Evolutionary conservation across 2,329 filamentous ascomycete species (phyloP).

Genomic region (Cladobotryum protrusum): DNA sequence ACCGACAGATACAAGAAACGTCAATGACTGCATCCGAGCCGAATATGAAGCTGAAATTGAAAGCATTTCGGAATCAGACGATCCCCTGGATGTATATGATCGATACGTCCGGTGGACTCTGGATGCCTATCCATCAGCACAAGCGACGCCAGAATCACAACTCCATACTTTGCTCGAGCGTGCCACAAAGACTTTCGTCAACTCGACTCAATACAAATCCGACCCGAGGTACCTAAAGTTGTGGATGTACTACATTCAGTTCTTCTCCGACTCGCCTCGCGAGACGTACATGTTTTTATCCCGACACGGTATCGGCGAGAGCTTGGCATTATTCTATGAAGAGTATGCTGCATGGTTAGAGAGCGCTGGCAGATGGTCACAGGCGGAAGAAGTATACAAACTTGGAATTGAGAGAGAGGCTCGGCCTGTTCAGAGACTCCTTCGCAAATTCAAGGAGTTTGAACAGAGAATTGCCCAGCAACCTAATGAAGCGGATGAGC

Average conservation of each 20-base stretch:
- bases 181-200: constrained; percentile 83
- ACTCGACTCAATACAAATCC: constrained; percentile 84
- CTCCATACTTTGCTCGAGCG: constrained; percentile 84
- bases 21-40: constrained; percentile 72
- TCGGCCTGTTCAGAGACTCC: constrained; percentile 68
- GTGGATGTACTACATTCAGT: constrained; percentile 88
- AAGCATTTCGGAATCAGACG: constrained; percentile 77
- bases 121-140: constrained; percentile 88
- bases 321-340: constrained; percentile 88
- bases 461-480: constrained; percentile 67
- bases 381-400: constrained; percentile 91
- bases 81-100: constrained; percentile 92
- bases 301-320: constrained; percentile 80
- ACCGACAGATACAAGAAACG: constrained; percentile 65
- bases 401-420: constrained; percentile 86
- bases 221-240: constrained; percentile 89
- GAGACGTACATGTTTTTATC: constrained; percentile 90
- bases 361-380: constrained; percentile 71
- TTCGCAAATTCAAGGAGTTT: constrained; percentile 91
- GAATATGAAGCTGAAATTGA: constrained; percentile 82
- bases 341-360: constrained; percentile 95
- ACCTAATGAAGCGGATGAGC: constrained; percentile 56
- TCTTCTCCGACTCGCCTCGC: constrained; percentile 88
- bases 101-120: constrained; percentile 96
- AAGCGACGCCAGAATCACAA: constrained; percentile 87